Percentiles rank a stretch among this genome's conserved stretches.
Conservation (phyloP, 2,329 filamentous ascomycete species). For the Emmonsia crescens region DNA sequence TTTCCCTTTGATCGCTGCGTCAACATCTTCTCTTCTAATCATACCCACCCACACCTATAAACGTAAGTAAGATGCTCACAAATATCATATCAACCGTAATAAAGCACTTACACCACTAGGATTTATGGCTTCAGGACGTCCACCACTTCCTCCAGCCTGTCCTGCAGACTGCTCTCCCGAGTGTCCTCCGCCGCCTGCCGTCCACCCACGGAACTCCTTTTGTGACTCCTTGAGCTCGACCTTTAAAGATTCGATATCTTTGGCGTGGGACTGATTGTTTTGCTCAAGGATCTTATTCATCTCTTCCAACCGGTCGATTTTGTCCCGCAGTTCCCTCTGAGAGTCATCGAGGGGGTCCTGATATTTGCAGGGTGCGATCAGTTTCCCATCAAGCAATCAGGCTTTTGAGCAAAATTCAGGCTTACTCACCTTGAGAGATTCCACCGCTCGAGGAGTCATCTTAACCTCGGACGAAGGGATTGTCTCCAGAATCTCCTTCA, state of each 20-base stretch:
- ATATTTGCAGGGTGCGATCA: neutral
- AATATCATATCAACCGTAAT: neutral
- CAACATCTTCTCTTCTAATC: neutral
- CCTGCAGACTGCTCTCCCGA: no score
- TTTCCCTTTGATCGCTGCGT: neutral
- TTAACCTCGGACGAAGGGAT: neutral
- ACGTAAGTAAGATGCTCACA: neutral
- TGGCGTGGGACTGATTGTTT: neutral
- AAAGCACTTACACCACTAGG: neutral
- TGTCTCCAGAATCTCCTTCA: constrained; percentile 6
- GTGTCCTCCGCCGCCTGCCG: neutral
- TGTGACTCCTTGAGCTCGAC: neutral
- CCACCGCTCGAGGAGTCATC: neutral
- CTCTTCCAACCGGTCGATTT: neutral
- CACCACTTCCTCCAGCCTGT: neutral
- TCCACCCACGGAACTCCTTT: neutral
- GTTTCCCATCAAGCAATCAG: neutral
- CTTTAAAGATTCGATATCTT: neutral
- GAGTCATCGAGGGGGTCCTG: neutral
- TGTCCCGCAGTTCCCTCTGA: neutral
- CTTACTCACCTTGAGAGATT: neutral
- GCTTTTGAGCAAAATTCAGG: neutral
- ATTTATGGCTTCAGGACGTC: neutral
- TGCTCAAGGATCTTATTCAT: neutral
- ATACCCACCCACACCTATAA: neutral